Percentiles rank a stretch among this genome's conserved stretches.
Conservation (phyloP, 495 filamentous ascomycete species). For the Lophium mytilinum region DNA sequence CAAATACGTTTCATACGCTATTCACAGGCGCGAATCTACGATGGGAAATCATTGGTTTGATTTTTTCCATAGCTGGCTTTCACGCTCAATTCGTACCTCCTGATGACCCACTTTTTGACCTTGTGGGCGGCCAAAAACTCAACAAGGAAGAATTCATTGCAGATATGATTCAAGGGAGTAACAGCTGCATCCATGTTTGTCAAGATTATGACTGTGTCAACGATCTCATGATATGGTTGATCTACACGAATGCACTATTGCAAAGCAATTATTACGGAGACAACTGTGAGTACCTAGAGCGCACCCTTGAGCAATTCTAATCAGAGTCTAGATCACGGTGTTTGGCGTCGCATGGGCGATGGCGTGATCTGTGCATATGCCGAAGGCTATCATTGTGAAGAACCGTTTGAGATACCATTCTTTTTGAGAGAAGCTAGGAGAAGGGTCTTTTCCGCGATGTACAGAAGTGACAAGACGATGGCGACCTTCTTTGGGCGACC, state of each 20-base stretch:
- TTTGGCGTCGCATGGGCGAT: constrained; percentile 18
- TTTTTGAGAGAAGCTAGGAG: constrained; percentile 18
- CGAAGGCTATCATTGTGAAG: constrained; percentile 20
- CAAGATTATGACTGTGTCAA: constrained; percentile 19
- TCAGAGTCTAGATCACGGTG: constrained; percentile 14
- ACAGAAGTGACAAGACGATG: constrained; percentile 18
- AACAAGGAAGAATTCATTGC: constrained; percentile 19
- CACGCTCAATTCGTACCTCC: constrained; percentile 17
- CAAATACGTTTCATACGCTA: constrained; percentile 14
- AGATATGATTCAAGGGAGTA: constrained; percentile 19
- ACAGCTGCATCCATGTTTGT: constrained; percentile 18
- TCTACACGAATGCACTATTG: constrained; percentile 16
- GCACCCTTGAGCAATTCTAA: background rate
- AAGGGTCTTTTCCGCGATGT: constrained; percentile 9
- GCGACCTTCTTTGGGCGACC: constrained; percentile 22
- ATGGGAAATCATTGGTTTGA: constrained; percentile 19
- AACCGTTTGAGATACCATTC: constrained; percentile 12
- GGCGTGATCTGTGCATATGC: constrained; percentile 10
- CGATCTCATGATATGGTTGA: constrained; percentile 20
- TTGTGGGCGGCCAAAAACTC: constrained; percentile 7
- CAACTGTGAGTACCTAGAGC: constrained; percentile 6
- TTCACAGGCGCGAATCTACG: constrained; percentile 19
- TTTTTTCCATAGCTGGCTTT: constrained; percentile 8
- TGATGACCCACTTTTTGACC: constrained; percentile 15
- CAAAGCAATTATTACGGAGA: constrained; percentile 20